These are phyloP conservation scores for Boletus reticulatus DNA, from an alignment of 768 basidiomycete genomes.

Conservation along the genomic window DNA sequence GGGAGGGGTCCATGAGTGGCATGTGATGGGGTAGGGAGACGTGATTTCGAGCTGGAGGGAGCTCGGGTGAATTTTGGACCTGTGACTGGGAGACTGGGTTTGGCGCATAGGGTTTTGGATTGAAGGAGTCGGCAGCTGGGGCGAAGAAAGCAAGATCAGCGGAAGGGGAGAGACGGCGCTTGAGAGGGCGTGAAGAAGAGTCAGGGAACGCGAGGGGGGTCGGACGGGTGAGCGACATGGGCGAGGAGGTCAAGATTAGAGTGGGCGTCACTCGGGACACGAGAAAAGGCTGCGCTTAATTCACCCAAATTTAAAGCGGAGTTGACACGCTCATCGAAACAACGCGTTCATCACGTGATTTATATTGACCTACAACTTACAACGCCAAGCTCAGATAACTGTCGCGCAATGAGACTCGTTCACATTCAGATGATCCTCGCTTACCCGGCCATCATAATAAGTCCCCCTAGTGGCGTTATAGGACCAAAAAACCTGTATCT, in stretches of 20 bases:
- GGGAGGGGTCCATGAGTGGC: constrained; percentile 64
- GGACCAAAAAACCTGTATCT: constrained; percentile 57
- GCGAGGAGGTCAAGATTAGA: not conserved
- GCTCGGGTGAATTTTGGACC: constrained; percentile 25
- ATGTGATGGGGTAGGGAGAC: constrained; percentile 42
- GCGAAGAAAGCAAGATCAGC: constrained; percentile 60
- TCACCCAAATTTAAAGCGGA: constrained; percentile 41
- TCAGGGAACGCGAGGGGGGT: constrained; percentile 25
- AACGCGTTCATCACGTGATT: constrained; percentile 44
- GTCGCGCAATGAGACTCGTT: constrained; percentile 7
- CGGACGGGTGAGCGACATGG: constrained; percentile 21
- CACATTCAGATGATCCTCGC: constrained; percentile 17
- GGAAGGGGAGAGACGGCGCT: constrained; percentile 48
- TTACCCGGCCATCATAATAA: constrained; percentile 68
- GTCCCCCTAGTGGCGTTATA: constrained; percentile 64
- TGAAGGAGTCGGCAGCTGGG: constrained; percentile 61
- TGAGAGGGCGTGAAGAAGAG: constrained; percentile 35
- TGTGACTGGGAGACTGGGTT: constrained; percentile 22
- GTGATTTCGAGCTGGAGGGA: constrained; percentile 29
- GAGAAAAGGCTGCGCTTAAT: constrained; percentile 27
- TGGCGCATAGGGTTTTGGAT: constrained; percentile 62
- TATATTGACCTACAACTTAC: constrained; percentile 4
- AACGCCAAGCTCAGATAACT: constrained; percentile 56
- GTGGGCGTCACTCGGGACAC: not conserved
- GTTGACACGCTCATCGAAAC: constrained; percentile 34